phyloP scores from a whole-genome alignment of 2,329 filamentous ascomycete species.

The Cryoendolithus antarcticus region DNA sequence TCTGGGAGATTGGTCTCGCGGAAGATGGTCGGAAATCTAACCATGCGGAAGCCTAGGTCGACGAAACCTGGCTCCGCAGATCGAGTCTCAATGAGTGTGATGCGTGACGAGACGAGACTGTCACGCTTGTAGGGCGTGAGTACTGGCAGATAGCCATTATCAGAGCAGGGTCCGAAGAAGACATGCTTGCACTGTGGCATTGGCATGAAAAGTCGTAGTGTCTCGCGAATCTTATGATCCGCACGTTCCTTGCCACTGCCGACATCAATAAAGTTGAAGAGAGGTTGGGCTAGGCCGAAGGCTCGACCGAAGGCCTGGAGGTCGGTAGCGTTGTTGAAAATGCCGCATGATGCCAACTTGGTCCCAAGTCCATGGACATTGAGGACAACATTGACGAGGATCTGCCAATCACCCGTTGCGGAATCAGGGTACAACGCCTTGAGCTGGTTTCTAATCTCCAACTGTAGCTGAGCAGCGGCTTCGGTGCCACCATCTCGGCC shows the following conservation, averaged over 20 bases:
- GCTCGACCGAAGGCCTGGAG: constrained; percentile 31
- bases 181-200: constrained; percentile 34
- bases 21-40: constrained; percentile 31
- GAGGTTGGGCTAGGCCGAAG: constrained; percentile 32
- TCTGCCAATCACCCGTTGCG: constrained; percentile 28
- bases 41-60: constrained; percentile 28
- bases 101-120: constrained; percentile 22
- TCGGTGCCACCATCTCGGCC: constrained; percentile 34
- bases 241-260: constrained; percentile 34
- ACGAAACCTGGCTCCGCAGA: constrained; percentile 30
- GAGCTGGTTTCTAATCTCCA: constrained; percentile 31
- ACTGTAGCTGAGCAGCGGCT: constrained; percentile 31
- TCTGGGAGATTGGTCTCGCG: constrained; percentile 28
- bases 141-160: constrained; percentile 33
- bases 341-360: constrained; percentile 29
- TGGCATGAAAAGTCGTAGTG: constrained; percentile 33
- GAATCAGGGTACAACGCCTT: constrained; percentile 26
- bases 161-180: constrained; percentile 36
- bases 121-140: constrained; percentile 35
- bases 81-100: constrained; percentile 35
- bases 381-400: constrained; percentile 36
- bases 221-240: constrained; percentile 36
- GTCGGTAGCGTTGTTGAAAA: constrained; percentile 28
- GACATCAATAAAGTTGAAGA: constrained; percentile 37
- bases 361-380: constrained; percentile 34